Conservation (phyloP, 164 flowering plant genomes). For the Tinospora cordifolia region DNA sequence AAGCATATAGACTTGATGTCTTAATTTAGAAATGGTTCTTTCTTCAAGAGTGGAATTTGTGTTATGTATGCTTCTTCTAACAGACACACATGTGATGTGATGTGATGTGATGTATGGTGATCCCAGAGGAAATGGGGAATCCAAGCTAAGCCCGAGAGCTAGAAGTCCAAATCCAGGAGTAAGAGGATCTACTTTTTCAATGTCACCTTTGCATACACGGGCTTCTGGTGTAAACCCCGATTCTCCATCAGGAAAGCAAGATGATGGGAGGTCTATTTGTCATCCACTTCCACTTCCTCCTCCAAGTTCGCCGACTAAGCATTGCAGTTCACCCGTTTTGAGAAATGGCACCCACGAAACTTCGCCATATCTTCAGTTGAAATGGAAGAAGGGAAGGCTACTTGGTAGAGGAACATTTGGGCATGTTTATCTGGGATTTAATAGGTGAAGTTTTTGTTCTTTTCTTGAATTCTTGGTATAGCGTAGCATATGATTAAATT, state of each 20-base stretch:
- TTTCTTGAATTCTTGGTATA: neutral
- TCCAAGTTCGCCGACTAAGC: slow-evolving; percentile 67
- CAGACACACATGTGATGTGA: slow-evolving; percentile 12
- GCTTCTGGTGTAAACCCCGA: slow-evolving; percentile 37
- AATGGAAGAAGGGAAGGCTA: slow-evolving; percentile 85
- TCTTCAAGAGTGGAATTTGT: slow-evolving; percentile 14
- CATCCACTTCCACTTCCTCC: slow-evolving; percentile 95
- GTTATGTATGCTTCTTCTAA: slow-evolving; percentile 5
- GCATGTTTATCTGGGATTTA: slow-evolving; percentile 90
- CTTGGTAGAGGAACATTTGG: slow-evolving; percentile 97
- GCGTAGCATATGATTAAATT: too few relatives aligned
- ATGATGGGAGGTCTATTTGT: slow-evolving; percentile 45
- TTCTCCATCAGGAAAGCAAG: slow-evolving; percentile 45
- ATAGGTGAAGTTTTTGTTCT: slow-evolving; percentile 44
- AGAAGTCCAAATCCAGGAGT: slow-evolving; percentile 63
- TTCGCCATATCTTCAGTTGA: slow-evolving; percentile 30
- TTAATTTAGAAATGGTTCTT: slow-evolving; percentile 8
- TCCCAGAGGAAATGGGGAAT: slow-evolving; percentile 38
- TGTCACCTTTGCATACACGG: slow-evolving; percentile 64
- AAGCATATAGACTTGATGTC: neutral
- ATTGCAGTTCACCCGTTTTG: slow-evolving; percentile 31
- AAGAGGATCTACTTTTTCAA: slow-evolving; percentile 34
- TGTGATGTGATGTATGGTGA: slow-evolving; percentile 24
- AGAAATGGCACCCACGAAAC: slow-evolving; percentile 35
- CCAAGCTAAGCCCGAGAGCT: slow-evolving; percentile 31